These are phyloP conservation scores for Dendrobium catenatum DNA, from an alignment of 106 monocot genomes.

Conservation along the genomic window DNA sequence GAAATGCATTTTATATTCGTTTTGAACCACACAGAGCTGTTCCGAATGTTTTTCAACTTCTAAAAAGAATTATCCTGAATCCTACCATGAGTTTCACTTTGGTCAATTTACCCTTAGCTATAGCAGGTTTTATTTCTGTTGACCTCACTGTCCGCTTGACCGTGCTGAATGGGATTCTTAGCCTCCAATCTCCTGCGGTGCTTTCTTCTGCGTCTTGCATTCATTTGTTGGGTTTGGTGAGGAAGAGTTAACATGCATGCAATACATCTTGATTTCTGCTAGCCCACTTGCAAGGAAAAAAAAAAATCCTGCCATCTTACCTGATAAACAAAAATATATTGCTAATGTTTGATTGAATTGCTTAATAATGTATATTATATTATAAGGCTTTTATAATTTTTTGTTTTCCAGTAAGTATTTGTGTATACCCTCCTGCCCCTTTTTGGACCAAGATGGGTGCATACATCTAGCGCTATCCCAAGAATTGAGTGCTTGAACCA, in stretches of 20 bases:
- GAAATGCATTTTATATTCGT: neutral
- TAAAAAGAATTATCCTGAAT: neutral
- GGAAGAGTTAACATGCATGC: neutral
- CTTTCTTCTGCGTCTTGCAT: neutral
- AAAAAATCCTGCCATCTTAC: no score
- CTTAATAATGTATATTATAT: no score
- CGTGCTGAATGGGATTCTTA: neutral
- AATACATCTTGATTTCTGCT: neutral
- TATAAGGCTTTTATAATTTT: no score
- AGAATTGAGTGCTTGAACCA: no score
- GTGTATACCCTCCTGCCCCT: no score
- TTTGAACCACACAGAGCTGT: neutral
- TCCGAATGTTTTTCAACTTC: neutral
- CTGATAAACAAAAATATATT: neutral
- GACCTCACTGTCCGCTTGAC: neutral
- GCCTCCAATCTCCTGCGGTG: neutral
- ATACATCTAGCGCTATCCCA: no score
- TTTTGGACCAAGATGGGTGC: no score
- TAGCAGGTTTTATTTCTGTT: neutral
- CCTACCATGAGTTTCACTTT: neutral
- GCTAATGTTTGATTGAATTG: no score
- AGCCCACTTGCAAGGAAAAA: no score
- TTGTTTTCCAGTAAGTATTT: no score
- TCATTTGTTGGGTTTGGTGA: neutral
- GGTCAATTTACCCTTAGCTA: neutral